Conservation (phyloP, 2,329 filamentous ascomycete genomes). For the Apiospora sp. region DNA sequence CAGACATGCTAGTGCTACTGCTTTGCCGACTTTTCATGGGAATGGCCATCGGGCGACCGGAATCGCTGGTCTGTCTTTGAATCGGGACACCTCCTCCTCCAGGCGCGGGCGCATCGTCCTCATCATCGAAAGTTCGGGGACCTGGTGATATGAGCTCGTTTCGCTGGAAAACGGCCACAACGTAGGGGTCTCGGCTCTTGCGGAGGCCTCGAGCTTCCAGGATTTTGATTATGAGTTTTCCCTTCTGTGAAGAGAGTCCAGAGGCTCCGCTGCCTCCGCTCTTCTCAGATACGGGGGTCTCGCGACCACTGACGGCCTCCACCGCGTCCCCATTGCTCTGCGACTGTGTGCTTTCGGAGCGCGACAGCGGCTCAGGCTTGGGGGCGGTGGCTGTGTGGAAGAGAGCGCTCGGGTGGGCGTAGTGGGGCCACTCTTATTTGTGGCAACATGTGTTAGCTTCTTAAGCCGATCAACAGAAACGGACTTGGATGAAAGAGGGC, state of each 20-base stretch:
- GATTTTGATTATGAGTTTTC: conserved; percentile 90
- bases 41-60: conserved; percentile 87
- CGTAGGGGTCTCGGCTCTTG: conserved; percentile 88
- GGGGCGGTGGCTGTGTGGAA: conserved; percentile 59
- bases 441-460: conserved; percentile 87
- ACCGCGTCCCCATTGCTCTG: conserved; percentile 48
- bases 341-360: conserved; percentile 35
- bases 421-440: conserved; percentile 88
- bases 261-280: conserved; percentile 64
- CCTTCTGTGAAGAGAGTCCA: conserved; percentile 69
- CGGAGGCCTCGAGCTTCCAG: conserved; percentile 83
- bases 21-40: conserved; percentile 97
- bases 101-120: conserved; percentile 64
- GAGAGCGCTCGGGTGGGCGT: conserved; percentile 91
- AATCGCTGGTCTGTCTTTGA: conserved; percentile 79
- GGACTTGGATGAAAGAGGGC: conserved; percentile 57
- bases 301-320: conserved; percentile 57
- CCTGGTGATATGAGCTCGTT: conserved; percentile 95
- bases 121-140: conserved; percentile 69
- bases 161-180: conserved; percentile 95
- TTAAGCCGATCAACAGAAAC: conserved; percentile 74
- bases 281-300: conserved; percentile 56
- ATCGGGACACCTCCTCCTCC: conserved; percentile 66
- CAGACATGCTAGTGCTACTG: conserved; percentile 86
- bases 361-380: conserved; percentile 46